Conservation (phyloP, 768 basidiomycete genomes). For the Lentinula detonsa region DNA sequence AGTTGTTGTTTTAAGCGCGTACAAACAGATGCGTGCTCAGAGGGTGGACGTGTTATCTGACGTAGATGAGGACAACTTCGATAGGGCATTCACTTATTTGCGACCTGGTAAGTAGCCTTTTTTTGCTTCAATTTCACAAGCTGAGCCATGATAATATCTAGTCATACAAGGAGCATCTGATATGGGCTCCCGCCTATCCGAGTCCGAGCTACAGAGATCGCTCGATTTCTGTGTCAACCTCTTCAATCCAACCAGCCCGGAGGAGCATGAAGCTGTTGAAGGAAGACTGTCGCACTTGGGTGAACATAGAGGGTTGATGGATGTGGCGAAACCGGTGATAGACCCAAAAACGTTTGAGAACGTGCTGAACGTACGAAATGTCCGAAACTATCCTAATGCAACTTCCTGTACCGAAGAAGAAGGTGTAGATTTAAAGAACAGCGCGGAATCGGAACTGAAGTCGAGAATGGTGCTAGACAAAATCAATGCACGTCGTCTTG, state of each 20-base stretch:
- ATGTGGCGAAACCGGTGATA: slow-evolving; percentile 44
- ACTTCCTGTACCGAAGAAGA: not conserved
- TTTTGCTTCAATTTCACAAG: not conserved
- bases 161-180: slow-evolving; percentile 81
- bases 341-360: slow-evolving; percentile 35
- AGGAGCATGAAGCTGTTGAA: slow-evolving; percentile 43
- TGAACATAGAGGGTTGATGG: slow-evolving; percentile 37
- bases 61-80: slow-evolving; percentile 64
- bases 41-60: slow-evolving; percentile 50
- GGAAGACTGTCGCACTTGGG: slow-evolving; percentile 6
- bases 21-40: slow-evolving; percentile 66
- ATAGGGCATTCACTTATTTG: slow-evolving; percentile 58
- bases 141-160: slow-evolving; percentile 15
- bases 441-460: slow-evolving; percentile 14
- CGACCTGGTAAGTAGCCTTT: slow-evolving; percentile 41
- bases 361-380: slow-evolving; percentile 20
- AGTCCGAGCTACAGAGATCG: slow-evolving; percentile 67
- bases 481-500: slow-evolving; percentile 63
- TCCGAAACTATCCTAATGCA: not conserved
- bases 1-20: slow-evolving; percentile 66
- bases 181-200: slow-evolving; percentile 65
- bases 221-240: slow-evolving; percentile 74
- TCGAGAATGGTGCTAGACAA: slow-evolving; percentile 54
- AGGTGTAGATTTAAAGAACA: slow-evolving; percentile 10
- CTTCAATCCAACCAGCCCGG: slow-evolving; percentile 64